These are phyloP conservation scores for Baudoinia panamericana DNA, from an alignment of 495 filamentous ascomycete species.

Conservation along the genomic window DNA sequence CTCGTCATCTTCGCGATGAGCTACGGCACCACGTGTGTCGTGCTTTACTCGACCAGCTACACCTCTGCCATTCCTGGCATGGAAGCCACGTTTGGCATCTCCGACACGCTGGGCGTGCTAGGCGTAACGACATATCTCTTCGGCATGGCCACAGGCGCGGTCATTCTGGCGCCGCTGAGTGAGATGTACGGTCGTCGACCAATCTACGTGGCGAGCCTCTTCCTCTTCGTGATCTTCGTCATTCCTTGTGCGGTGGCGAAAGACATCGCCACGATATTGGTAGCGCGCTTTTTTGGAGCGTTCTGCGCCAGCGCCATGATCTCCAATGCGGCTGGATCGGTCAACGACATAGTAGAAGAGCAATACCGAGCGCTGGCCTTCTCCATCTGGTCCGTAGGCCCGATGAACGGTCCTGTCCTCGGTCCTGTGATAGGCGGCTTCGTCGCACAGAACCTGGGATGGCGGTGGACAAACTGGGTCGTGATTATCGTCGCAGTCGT, in stretches of 20 bases:
- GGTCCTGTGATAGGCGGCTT: constrained; percentile 64
- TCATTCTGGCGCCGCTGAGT: constrained; percentile 62
- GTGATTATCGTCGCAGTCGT: constrained; percentile 54
- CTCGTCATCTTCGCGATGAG: constrained; percentile 52
- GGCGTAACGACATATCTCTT: constrained; percentile 70
- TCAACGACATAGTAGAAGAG: constrained; percentile 63
- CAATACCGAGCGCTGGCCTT: constrained; percentile 59
- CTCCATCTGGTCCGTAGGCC: constrained; percentile 63
- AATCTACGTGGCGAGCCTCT: constrained; percentile 53
- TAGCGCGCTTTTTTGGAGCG: constrained; percentile 63
- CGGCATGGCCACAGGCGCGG: constrained; percentile 57
- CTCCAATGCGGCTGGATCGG: constrained; percentile 66
- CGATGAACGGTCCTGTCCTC: constrained; percentile 51
- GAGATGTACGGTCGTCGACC: constrained; percentile 69
- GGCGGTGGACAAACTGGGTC: constrained; percentile 83
- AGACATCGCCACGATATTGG: constrained; percentile 49
- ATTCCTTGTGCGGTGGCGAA: constrained; percentile 59
- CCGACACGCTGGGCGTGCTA: constrained; percentile 48
- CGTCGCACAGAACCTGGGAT: constrained; percentile 62
- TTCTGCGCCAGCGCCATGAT: constrained; percentile 69
- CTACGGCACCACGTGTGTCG: constrained; percentile 60
- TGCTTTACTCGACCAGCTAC: constrained; percentile 79
- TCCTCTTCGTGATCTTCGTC: constrained; percentile 50
- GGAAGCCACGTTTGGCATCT: constrained; percentile 50
- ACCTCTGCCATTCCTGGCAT: constrained; percentile 55